A percentile compares a stretch with the other conserved stretches of the same genome.
Evolutionary conservation across 2,329 filamentous ascomycete genomes (phyloP).

Genomic region (Fusarium udum): DNA sequence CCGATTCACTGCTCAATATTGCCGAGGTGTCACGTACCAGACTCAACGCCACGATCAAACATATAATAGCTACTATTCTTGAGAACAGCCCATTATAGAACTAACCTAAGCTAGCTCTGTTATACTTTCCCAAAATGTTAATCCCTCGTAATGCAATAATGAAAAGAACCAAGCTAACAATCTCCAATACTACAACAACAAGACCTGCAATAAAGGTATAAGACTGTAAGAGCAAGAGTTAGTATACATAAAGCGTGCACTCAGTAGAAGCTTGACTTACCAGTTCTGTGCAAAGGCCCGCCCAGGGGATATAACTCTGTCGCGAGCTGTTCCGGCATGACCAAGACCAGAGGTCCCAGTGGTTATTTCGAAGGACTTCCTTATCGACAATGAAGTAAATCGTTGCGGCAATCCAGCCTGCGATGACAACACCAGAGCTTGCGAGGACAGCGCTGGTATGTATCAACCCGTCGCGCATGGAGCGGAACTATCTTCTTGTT

Average conservation of each 20-base stretch:
- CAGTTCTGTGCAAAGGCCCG: background rate
- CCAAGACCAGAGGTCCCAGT: slow-evolving; percentile 22
- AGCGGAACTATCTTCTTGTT: background rate
- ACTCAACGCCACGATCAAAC: accelerated
- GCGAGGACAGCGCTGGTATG: background rate
- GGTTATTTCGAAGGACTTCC: background rate
- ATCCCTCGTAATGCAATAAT: background rate
- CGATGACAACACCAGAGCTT: background rate
- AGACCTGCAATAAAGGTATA: background rate
- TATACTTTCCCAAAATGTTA: slow-evolving; percentile 8
- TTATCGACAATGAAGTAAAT: slow-evolving; percentile 10
- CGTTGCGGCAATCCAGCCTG: background rate
- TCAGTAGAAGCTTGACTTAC: accelerated
- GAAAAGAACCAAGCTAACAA: background rate
- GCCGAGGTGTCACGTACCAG: background rate
- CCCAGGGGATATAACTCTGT: slow-evolving; percentile 14
- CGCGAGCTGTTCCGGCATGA: slow-evolving; percentile 2
- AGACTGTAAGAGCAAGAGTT: accelerated
- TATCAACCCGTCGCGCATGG: background rate
- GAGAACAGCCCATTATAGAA: accelerated
- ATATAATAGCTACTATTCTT: no score
- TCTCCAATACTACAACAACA: background rate
- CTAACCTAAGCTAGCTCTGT: background rate
- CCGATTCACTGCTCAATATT: background rate
- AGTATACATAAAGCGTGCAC: background rate